These are phyloP conservation scores for Sporisorium reilianum DNA, from an alignment of 1,284 basidiomycete genomes.

Conservation along the genomic window DNA sequence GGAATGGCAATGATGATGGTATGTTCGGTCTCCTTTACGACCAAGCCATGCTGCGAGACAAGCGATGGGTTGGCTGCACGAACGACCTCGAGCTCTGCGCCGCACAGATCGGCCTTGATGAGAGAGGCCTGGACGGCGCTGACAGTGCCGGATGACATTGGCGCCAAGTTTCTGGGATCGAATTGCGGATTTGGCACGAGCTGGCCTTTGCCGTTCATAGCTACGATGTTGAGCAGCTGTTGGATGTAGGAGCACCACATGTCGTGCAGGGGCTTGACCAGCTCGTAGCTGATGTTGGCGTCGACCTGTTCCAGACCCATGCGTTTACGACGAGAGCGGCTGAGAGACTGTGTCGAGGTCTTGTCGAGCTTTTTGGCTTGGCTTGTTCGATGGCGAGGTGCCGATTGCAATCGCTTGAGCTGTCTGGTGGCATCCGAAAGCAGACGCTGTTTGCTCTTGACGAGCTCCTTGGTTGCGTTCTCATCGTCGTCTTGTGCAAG, in stretches of 20 bases:
- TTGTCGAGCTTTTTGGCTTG: slow-evolving; percentile 37
- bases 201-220: slow-evolving; percentile 32
- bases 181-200: slow-evolving; percentile 41
- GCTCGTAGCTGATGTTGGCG: slow-evolving; percentile 35
- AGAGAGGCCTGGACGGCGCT: slow-evolving; percentile 41
- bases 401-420: slow-evolving; percentile 28
- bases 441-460: slow-evolving; percentile 33
- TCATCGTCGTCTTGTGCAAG: neutral
- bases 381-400: slow-evolving; percentile 20
- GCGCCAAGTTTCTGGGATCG: slow-evolving; percentile 20
- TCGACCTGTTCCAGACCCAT: slow-evolving; percentile 42
- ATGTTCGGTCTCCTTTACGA: slow-evolving; percentile 49
- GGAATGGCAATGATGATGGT: slow-evolving; percentile 34
- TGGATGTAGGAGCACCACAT: slow-evolving; percentile 55
- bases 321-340: slow-evolving; percentile 39
- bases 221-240: slow-evolving; percentile 47
- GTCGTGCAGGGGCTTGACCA: slow-evolving; percentile 41
- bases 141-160: slow-evolving; percentile 44
- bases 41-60: slow-evolving; percentile 38
- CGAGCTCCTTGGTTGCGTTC: slow-evolving; percentile 7
- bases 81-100: slow-evolving; percentile 47
- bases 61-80: slow-evolving; percentile 47
- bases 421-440: slow-evolving; percentile 26
- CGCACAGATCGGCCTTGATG: slow-evolving; percentile 54
- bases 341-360: slow-evolving; percentile 24